Evolutionary conservation across 768 basidiomycete species (phyloP).

Genomic region (Trametes cingulata): DNA sequence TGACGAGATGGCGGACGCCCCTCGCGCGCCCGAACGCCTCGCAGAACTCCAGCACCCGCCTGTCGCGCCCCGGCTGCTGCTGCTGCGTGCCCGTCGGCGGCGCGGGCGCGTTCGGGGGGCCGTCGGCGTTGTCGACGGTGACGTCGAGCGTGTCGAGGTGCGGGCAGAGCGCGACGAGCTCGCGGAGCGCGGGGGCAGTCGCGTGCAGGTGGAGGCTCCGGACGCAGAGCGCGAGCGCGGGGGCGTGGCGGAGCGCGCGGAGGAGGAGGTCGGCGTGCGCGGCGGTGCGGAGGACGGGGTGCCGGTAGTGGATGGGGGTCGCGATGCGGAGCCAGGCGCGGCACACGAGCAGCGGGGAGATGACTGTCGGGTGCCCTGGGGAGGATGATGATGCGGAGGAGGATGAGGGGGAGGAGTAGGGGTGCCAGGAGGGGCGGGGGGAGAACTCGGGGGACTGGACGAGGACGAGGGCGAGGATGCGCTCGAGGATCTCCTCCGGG

Average conservation of each 20-base stretch:
- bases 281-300: conserved; percentile 45
- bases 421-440: conserved; percentile 28
- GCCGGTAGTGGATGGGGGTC: conserved; percentile 58
- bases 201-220: conserved; percentile 44
- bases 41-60: conserved; percentile 36
- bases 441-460: conserved; percentile 24
- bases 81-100: neutral
- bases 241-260: conserved; percentile 39
- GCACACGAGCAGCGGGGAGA: conserved; percentile 52
- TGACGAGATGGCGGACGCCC: conserved; percentile 45
- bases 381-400: neutral
- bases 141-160: conserved; percentile 42
- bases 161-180: conserved; percentile 37
- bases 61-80: conserved; percentile 3
- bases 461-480: conserved; percentile 42
- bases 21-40: conserved; percentile 40
- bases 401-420: conserved; percentile 4
- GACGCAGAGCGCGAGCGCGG: conserved; percentile 42
- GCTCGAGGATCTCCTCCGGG: conserved; percentile 48
- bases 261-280: conserved; percentile 41
- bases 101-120: neutral
- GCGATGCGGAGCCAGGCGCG: conserved; percentile 55
- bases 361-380: conserved; percentile 24
- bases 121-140: conserved; percentile 31
- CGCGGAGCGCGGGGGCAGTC: conserved; percentile 42